These are phyloP conservation scores for Colletotrichum godetiae DNA, from an alignment of 2,329 filamentous ascomycete species.

Conservation along the genomic window DNA sequence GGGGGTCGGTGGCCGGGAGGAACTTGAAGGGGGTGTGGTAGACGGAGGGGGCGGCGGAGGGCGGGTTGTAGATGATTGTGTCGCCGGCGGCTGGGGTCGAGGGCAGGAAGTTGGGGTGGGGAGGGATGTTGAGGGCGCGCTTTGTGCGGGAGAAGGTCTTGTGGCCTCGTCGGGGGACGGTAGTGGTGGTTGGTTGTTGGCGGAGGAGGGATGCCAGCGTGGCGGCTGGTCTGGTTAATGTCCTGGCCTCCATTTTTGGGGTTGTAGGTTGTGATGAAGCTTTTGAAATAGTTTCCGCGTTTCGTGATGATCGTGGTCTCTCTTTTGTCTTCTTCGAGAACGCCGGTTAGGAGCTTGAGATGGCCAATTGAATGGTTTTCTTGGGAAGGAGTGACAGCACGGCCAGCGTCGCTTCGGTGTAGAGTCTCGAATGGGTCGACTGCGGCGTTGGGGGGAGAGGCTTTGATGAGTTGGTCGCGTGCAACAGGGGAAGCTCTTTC, in stretches of 20 bases:
- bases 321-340: not conserved
- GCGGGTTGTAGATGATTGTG: conserved; percentile 62
- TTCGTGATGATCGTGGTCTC: not conserved
- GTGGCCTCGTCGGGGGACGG: conserved; percentile 52
- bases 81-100: conserved; percentile 48
- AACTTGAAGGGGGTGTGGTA: conserved; percentile 76
- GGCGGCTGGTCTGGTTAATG: conserved; percentile 46
- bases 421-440: not conserved
- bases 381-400: not conserved
- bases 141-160: conserved; percentile 66
- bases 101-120: conserved; percentile 69
- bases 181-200: conserved; percentile 29
- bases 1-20: conserved; percentile 67
- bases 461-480: conserved; percentile 13
- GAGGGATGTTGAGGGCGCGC: conserved; percentile 68
- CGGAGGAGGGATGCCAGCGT: conserved; percentile 42
- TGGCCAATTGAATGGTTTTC: conserved; percentile 1
- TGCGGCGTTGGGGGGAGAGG: not conserved
- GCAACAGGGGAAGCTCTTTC: not conserved
- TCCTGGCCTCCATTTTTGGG: conserved; percentile 31
- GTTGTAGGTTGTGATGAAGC: not conserved
- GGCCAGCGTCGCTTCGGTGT: conserved; percentile 29
- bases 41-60: conserved; percentile 60
- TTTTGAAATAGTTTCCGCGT: not conserved
- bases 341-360: not conserved